These are phyloP conservation scores for Trichophyton rubrum DNA, from an alignment of 2,329 filamentous ascomycete genomes.

Conservation along the genomic window DNA sequence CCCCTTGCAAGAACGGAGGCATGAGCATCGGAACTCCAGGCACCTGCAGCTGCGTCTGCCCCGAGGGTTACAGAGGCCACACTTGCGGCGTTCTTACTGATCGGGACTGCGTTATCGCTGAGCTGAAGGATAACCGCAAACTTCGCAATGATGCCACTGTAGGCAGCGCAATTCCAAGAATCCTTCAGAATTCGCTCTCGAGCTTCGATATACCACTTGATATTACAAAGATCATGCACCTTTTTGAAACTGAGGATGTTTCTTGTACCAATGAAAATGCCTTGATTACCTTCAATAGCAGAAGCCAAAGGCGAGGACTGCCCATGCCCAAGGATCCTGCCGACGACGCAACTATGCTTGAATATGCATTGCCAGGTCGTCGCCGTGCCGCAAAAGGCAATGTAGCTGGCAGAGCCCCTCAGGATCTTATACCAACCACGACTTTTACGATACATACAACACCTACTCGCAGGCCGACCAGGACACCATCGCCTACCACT, in stretches of 20 bases:
- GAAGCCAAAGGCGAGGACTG: slow-evolving; percentile 18
- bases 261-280: slow-evolving; percentile 79
- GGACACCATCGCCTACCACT: neutral
- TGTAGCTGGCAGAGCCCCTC: neutral
- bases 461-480: neutral
- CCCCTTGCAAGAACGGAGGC: slow-evolving; percentile 68
- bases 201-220: slow-evolving; percentile 70
- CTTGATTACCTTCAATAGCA: slow-evolving; percentile 68
- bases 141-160: slow-evolving; percentile 57
- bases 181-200: slow-evolving; percentile 51
- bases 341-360: neutral
- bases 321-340: neutral
- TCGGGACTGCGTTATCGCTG: slow-evolving; percentile 44
- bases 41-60: slow-evolving; percentile 74
- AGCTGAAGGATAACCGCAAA: slow-evolving; percentile 28
- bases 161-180: slow-evolving; percentile 62
- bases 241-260: slow-evolving; percentile 62
- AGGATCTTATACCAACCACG: neutral
- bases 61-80: slow-evolving; percentile 67
- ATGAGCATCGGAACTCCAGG: slow-evolving; percentile 56
- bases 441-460: neutral
- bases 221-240: slow-evolving; percentile 54
- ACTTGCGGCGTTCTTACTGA: slow-evolving; percentile 42
- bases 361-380: neutral
- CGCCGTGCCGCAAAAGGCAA: neutral